Conservation (phyloP, 192 early-diverging fungal genomes). For the Backusella mclennaniae region DNA sequence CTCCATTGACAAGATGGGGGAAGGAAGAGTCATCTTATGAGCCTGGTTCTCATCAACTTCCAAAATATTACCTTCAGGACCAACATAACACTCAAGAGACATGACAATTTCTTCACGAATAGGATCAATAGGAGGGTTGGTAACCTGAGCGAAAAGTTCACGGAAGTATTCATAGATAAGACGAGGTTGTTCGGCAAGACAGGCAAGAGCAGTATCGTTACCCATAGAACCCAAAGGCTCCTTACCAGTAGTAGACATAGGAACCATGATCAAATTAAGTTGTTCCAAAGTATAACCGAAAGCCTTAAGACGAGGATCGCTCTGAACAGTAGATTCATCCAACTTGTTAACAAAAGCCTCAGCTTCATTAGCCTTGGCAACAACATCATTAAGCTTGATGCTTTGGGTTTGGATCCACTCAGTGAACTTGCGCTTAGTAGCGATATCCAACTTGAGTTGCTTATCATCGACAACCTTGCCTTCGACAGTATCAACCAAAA, state of each 20-base stretch:
- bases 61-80: constrained; percentile 92
- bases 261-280: constrained; percentile 81
- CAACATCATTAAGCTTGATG: constrained; percentile 67
- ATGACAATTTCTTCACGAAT: constrained; percentile 99
- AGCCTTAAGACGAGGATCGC: constrained; percentile 76
- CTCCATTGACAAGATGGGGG: constrained; percentile 82
- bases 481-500: constrained; percentile 91
- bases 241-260: constrained; percentile 88
- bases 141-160: constrained; percentile 97
- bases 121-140: constrained; percentile 98
- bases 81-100: constrained; percentile 93
- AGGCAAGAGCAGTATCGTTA: constrained; percentile 93
- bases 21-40: constrained; percentile 75
- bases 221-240: constrained; percentile 99
- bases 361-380: constrained; percentile 35
- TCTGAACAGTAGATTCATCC: constrained; percentile 62
- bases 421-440: constrained; percentile 69
- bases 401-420: constrained; percentile 86
- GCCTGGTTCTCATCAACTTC: constrained; percentile 80
- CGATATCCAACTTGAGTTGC: constrained; percentile 80
- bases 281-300: constrained; percentile 96
- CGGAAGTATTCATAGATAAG: constrained; percentile 97
- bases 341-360: constrained; percentile 39
- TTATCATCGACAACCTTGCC: constrained; percentile 90
- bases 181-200: constrained; percentile 83